phyloP scores from a whole-genome alignment of 1,139 yeast species.

The Pichia norvegensis region DNA sequence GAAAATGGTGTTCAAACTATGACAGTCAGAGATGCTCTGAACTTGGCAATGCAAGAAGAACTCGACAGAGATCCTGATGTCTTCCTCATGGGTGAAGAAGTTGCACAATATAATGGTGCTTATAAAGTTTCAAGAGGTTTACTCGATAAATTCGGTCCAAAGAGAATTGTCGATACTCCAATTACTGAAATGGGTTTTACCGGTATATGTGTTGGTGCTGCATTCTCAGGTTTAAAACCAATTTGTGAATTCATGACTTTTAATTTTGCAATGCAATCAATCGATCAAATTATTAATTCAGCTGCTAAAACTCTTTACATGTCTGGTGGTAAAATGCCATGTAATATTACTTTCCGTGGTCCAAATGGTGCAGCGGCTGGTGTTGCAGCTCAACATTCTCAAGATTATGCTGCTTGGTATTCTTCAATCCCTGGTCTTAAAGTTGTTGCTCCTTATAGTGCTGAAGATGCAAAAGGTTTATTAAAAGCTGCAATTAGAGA shows the following conservation, averaged over 20 bases:
- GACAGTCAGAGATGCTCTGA: slow-evolving; percentile 96
- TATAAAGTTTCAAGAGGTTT: slow-evolving; percentile 95
- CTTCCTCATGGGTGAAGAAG: slow-evolving; percentile 97
- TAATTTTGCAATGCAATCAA: slow-evolving; percentile 99
- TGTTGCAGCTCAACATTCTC: slow-evolving; percentile 99
- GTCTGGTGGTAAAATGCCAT: slow-evolving; percentile 98
- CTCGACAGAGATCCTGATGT: slow-evolving; percentile 93
- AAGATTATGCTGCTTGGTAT: slow-evolving; percentile 96
- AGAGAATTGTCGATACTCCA: slow-evolving; percentile 95
- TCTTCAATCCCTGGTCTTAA: slow-evolving; percentile 97
- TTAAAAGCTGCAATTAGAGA: slow-evolving; percentile 95
- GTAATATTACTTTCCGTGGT: slow-evolving; percentile 96
- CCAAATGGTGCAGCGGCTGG: slow-evolving; percentile 99
- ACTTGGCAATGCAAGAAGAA: slow-evolving; percentile 94
- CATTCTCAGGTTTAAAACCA: slow-evolving; percentile 94
- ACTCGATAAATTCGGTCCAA: slow-evolving; percentile 93
- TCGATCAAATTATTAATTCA: slow-evolving; percentile 95
- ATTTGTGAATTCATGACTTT: slow-evolving; percentile 98
- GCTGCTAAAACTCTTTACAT: slow-evolving; percentile 98
- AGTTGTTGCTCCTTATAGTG: slow-evolving; percentile 90
- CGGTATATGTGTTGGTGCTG: slow-evolving; percentile 95
- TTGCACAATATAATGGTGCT: slow-evolving; percentile 98
- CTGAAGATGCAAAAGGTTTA: slow-evolving; percentile 95
- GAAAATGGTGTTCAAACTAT: slow-evolving; percentile 37
- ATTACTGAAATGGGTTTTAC: slow-evolving; percentile 99